Conservation (phyloP, 345 rosid genomes). For the Crucihimalaya himalaica region DNA sequence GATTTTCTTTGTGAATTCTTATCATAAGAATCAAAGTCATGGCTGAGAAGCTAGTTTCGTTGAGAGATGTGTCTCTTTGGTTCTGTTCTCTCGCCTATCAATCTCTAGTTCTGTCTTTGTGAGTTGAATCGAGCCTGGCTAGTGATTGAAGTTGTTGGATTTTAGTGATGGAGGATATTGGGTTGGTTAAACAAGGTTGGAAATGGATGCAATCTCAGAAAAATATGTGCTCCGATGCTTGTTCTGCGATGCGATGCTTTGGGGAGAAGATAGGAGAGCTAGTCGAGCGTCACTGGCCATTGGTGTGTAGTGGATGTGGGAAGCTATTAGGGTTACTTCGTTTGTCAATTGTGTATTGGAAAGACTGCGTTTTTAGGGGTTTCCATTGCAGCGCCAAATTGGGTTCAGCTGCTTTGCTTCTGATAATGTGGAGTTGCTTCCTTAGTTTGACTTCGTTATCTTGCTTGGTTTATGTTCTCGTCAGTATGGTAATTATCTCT, state of each 20-base stretch:
- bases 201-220: constrained; percentile 86
- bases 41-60: constrained; percentile 27
- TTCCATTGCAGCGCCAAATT: constrained; percentile 60
- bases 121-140: constrained; percentile 10
- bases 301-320: constrained; percentile 66
- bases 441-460: constrained; percentile 90
- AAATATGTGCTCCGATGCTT: constrained; percentile 47
- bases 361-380: constrained; percentile 69
- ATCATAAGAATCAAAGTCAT: constrained; percentile 14
- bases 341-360: constrained; percentile 68
- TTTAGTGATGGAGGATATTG: constrained; percentile 77
- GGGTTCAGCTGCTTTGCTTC: constrained; percentile 83
- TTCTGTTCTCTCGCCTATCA: constrained; percentile 9
- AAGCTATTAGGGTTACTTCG: constrained; percentile 47
- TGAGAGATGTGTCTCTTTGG: constrained; percentile 18
- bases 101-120: constrained; percentile 23
- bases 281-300: constrained; percentile 88
- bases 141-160: constrained; percentile 13
- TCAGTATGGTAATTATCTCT: constrained; percentile 64
- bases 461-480: constrained; percentile 79
- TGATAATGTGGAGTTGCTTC: constrained; percentile 98
- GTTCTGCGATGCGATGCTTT: constrained; percentile 44
- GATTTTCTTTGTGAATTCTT: not conserved
- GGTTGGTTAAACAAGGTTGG: constrained; percentile 84
- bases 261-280: constrained; percentile 58